Conservation (phyloP, 116 monocot species). For the Phalaenopsis hybrid region DNA sequence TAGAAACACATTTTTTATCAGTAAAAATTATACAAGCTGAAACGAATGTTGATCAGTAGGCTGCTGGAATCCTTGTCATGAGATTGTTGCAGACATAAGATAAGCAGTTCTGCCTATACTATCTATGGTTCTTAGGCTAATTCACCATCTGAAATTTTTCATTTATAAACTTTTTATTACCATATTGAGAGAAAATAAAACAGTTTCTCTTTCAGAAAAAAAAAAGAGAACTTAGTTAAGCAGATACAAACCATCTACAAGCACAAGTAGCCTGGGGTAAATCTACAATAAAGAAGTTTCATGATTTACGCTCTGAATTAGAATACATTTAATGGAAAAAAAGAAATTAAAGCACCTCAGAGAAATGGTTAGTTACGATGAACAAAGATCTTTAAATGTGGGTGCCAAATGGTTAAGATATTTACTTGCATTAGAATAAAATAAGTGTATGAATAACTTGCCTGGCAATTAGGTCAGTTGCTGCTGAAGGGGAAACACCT, state of each 20-base stretch:
- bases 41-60: background rate
- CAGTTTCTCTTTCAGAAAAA: background rate
- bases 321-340: background rate
- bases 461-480: slow-evolving; percentile 98
- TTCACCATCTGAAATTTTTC: background rate
- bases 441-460: slow-evolving; percentile 14
- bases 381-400: background rate
- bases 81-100: background rate
- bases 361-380: background rate
- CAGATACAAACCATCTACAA: background rate
- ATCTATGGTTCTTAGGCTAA: background rate
- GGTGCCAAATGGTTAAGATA: no score
- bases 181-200: background rate
- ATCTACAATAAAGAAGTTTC: background rate
- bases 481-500: slow-evolving; percentile 99
- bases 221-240: background rate
- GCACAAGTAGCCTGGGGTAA: background rate
- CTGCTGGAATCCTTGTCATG: background rate
- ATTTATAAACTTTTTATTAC: background rate
- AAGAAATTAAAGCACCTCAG: background rate
- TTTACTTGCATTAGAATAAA: no score
- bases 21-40: background rate
- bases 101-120: background rate
- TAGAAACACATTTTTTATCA: background rate
- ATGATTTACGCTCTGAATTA: no score